Base-by-base conservation (phyloP, 345 rosid species). In the Hibiscus tridactylites region DNA sequence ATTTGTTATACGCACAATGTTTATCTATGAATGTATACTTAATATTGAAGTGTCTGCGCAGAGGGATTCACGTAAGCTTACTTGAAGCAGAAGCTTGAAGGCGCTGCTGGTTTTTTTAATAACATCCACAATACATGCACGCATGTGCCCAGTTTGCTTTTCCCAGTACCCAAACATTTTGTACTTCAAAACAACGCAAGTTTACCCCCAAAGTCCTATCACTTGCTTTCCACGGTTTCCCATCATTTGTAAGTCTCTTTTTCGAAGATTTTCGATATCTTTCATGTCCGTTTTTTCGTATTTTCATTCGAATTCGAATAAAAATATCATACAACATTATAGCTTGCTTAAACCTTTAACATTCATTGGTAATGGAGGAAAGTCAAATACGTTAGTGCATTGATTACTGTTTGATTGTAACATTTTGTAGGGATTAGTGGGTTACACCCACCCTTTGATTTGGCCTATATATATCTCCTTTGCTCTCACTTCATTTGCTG, bases 121-220 rank as follows among this genome's bases (percentile, higher is more conserved):
- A 65, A 47, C 79, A 75, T 50, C 71, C 79, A 67, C 33, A 33
- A 70, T 61, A 73, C 77, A 70, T 64, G 77, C 77, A 68, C 59
- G 63, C 79, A 75, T 76, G 79, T 73, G 70, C 71, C 61, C 72
- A 0, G 72, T 39, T 65, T 59, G 9, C 58, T 29, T 24, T 28
- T 15, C n/a, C 42, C 24, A 15, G 6, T 26, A 57, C 49, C 53
- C 72, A 67, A 58, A 53, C 46, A 4, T 71, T 37, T 54, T 44
- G 21, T 72, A 72, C 65, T 68, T 68, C 24, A 58, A 21, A 24
- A 35, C 65, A 17, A 33, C 58, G 21, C 63, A 58, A 78, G 26
- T 63, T 74, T 74, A 39, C 65, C 78, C 31, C 31, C 42, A 6
- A 47, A 16, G 47, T 64, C 72, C 69, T 49, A 49, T 71, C 31